Conservation (phyloP, 768 basidiomycete genomes). For the Neoboletus brunneissimus region DNA sequence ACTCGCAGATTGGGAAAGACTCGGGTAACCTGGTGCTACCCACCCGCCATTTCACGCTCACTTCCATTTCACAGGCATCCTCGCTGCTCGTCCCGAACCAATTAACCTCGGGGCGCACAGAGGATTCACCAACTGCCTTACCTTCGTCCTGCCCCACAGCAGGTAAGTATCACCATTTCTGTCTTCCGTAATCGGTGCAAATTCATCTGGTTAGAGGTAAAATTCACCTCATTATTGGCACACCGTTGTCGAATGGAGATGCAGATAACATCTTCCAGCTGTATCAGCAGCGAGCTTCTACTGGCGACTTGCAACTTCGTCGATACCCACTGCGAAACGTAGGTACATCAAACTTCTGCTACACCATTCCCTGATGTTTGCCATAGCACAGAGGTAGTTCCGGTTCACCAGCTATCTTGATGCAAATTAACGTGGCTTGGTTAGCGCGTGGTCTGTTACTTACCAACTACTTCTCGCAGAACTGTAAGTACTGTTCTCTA, state of each 20-base stretch:
- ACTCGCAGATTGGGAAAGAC: constrained; percentile 30
- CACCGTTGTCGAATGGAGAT: constrained; percentile 34
- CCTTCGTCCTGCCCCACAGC: constrained; percentile 48
- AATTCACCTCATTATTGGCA: constrained; percentile 54
- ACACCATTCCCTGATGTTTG: constrained; percentile 8
- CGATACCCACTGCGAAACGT: constrained; percentile 72
- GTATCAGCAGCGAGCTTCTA: constrained; percentile 65
- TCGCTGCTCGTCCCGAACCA: constrained; percentile 14
- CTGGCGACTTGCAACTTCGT: constrained; percentile 57
- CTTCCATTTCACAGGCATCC: constrained; percentile 18
- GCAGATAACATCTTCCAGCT: constrained; percentile 59
- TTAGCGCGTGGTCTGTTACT: constrained; percentile 67
- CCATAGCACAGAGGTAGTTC: constrained; percentile 68
- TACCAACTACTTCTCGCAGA: constrained; percentile 84
- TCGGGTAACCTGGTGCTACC: constrained; percentile 20
- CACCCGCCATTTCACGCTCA: neutral
- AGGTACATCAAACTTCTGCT: constrained; percentile 10
- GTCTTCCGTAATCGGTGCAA: neutral
- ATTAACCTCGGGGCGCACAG: constrained; percentile 19
- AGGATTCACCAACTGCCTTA: constrained; percentile 36
- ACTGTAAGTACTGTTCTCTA: constrained; percentile 48
- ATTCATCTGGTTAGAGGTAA: constrained; percentile 41
- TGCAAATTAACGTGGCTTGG: constrained; percentile 6
- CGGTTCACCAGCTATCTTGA: neutral
- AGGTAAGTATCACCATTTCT: constrained; percentile 35